A percentile compares a stretch with the other conserved stretches of the same genome.
phyloP scores from a whole-genome alignment of 2,329 filamentous ascomycete species.

The Chaetomium globosum region DNA sequence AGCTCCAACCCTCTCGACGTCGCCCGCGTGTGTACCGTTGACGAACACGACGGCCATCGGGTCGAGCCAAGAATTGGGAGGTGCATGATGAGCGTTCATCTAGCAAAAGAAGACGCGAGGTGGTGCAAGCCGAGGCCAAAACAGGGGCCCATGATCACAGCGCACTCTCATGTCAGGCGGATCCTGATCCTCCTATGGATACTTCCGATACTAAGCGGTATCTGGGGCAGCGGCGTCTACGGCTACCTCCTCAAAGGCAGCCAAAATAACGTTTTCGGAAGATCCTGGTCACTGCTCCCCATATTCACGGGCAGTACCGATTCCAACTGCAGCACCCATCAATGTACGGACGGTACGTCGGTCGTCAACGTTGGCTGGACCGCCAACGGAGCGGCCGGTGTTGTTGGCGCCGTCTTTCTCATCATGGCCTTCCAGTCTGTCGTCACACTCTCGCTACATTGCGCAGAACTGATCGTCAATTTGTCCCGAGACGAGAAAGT shows the following conservation, averaged over 20 bases:
- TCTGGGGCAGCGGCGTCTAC: constrained; percentile 34
- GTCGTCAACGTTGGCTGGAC: constrained; percentile 39
- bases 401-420: constrained; percentile 37
- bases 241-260: constrained; percentile 32
- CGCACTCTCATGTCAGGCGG: constrained; percentile 34
- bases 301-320: constrained; percentile 35
- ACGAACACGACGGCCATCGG: constrained; percentile 29
- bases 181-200: constrained; percentile 36
- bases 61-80: constrained; percentile 29
- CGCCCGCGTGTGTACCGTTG: constrained; percentile 33
- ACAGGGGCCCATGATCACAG: constrained; percentile 36
- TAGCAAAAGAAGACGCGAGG: constrained; percentile 27
- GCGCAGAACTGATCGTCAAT: constrained; percentile 37
- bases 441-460: constrained; percentile 37
- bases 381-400: constrained; percentile 30
- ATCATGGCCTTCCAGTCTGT: constrained; percentile 38
- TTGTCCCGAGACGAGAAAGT: constrained; percentile 39
- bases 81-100: constrained; percentile 40
- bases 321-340: constrained; percentile 23
- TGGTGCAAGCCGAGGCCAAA: constrained; percentile 29
- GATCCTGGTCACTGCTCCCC: constrained; percentile 38
- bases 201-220: constrained; percentile 29
- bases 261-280: constrained; percentile 34
- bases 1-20: constrained; percentile 41
- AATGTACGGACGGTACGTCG: constrained; percentile 39